Base-by-base conservation (phyloP, 2,329 filamentous ascomycete genomes). In the Parafenestella ontariensis region DNA sequence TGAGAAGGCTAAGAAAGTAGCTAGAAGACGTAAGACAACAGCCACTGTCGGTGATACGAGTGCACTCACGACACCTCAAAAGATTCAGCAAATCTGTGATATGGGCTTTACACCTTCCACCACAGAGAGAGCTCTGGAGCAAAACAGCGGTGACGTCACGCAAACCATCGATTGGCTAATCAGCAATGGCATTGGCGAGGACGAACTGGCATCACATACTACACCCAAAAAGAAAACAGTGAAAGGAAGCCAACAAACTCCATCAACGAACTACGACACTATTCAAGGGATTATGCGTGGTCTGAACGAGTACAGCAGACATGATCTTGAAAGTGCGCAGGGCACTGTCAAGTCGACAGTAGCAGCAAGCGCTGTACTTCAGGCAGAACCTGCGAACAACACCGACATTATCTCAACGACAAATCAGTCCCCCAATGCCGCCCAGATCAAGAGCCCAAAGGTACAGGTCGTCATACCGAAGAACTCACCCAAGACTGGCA, bases 61-160 rank as follows among this genome's bases (percentile, higher is more conserved):
- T 8, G 45, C 24, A 8, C 29, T 47, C 5, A 49, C 55, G n/a
- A 74, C 72, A 8, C 71, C 72, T 15, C 56, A 68, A 24, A 73
- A 69, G 51, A 49, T 74, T 3, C 60, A 57, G 34, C 66, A 70
- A 39, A 73, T 74, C 7, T 73, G 70, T 29, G 72, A 72, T 3
- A 75, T 75, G 70, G 72, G 72, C 1, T 75, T 75, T 45, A 72
- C 71, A 15, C 71, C 71, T 29, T 58, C 55, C 9, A 71, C 66
- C 1, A 73, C 68, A 18, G 53, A 63, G 36, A 59, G 36, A 36
- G 71, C 69, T 11, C 46, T 74, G 2, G 55, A 59, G 36, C 54
- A 62, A 29, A 69, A 71, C 29, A 61, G 64, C 51, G 66, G 68
- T 50, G 64, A 75, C 56, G 61, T 75, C 49, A 63, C 58, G 18